phyloP scores from a whole-genome alignment of 805 yeast species.

The Pichia occidentalis region DNA sequence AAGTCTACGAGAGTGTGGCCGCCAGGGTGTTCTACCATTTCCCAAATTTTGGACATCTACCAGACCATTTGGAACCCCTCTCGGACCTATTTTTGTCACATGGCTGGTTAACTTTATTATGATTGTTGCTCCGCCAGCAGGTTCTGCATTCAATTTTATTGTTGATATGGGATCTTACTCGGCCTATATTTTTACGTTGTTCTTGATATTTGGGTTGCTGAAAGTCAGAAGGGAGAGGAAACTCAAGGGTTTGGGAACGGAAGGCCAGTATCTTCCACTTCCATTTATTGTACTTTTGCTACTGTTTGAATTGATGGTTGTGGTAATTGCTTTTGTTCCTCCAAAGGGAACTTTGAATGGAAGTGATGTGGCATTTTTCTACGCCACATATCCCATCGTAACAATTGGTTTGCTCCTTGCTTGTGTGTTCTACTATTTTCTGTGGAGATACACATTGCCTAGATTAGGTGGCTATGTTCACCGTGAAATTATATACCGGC shows the following conservation, averaged over 20 bases:
- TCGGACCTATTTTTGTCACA: conserved; percentile 68
- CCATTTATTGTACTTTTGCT: conserved; percentile 31
- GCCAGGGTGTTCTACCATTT: conserved; percentile 77
- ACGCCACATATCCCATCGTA: conserved; percentile 36
- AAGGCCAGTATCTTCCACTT: conserved; percentile 31
- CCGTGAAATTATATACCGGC: conserved; percentile 27
- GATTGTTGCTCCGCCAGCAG: conserved; percentile 76
- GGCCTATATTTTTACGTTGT: conserved; percentile 64
- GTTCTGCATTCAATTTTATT: conserved; percentile 80
- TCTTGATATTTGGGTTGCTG: conserved; percentile 57
- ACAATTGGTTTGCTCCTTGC: conserved; percentile 31
- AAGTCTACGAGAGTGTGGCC: conserved; percentile 70
- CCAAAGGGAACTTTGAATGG: conserved; percentile 36
- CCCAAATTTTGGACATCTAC: conserved; percentile 64
- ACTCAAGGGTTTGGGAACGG: conserved; percentile 29
- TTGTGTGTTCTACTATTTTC: conserved; percentile 31
- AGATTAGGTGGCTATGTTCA: conserved; percentile 29
- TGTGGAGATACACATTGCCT: conserved; percentile 35
- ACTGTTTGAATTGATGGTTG: conserved; percentile 32
- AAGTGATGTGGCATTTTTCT: conserved; percentile 37
- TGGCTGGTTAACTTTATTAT: conserved; percentile 70
- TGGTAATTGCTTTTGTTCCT: conserved; percentile 38
- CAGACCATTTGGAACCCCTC: conserved; percentile 68
- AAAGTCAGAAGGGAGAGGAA: conserved; percentile 34
- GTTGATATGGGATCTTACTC: conserved; percentile 78